Base-by-base conservation (phyloP, 75 land plant species). In the Pinus albicaulis region DNA sequence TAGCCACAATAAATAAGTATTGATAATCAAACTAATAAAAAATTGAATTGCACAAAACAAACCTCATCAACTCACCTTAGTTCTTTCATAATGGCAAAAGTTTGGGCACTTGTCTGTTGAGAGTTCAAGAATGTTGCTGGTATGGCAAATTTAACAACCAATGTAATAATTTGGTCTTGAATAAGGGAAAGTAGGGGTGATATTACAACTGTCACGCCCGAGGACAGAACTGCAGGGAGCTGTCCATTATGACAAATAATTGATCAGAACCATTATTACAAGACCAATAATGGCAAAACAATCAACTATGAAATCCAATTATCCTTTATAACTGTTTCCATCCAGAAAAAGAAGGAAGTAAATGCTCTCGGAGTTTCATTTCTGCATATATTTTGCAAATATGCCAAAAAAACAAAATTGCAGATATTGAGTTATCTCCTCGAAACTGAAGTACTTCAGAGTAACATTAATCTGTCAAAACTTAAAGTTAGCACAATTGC, bases 41-140 rank as follows among this genome's bases (percentile, higher is more conserved):
- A 10, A 48, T 10, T 48, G 53, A 48, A 16, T 79, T 34, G 34
- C 48, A 62, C 57, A 44, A 81, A 55, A 20, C 44, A 74, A 75
- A 38, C 12, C 25, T 62, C 28, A 8, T 8, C 11, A 53, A 34
- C 83, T 80, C 78, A 83, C 96, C 90, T 89, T 41, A 93, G 80
- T 73, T 93, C 96, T 82, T 82, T 86, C 6, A 92, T 79, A 25
- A 93, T 85, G 61, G 85, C 89, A 41, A 80, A 71, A 59, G 87
- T 84, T 65, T 92, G 94, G 41, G 85, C 72, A 61, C 86, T 61
- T 48, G 86, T 85, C 77, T 91, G 93, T 65, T 93, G 96, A 58
- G 96, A 93, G 82, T 88, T 93, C 75, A 93, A 74, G 78, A 92
- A 93, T 0, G 96, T 90, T 73, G 96, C 94, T 14, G 96, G 92